Evolutionary conservation across 805 yeast species (phyloP).

Genomic region (Cyberlindnera petersonii): DNA sequence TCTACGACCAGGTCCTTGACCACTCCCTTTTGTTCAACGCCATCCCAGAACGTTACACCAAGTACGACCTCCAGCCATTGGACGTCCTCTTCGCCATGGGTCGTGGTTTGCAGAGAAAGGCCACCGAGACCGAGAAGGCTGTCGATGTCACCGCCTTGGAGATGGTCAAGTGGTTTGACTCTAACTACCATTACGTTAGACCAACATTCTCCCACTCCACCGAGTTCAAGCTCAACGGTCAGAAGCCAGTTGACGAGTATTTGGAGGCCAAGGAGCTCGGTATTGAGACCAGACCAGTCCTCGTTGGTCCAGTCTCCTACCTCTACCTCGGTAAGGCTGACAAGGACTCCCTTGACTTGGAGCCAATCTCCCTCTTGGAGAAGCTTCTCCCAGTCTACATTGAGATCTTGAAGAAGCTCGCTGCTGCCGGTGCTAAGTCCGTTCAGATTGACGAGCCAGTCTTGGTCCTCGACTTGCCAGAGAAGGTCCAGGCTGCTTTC

Average conservation of each 20-base stretch:
- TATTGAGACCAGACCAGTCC: constrained; percentile 94
- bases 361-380: constrained; percentile 85
- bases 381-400: constrained; percentile 91
- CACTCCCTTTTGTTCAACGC: constrained; percentile 89
- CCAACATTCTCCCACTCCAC: constrained; percentile 97
- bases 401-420: constrained; percentile 81
- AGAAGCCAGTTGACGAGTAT: constrained; percentile 96
- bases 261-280: constrained; percentile 97
- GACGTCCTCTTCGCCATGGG: constrained; percentile 99
- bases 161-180: constrained; percentile 99
- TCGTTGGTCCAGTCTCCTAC: constrained; percentile 96
- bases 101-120: constrained; percentile 98
- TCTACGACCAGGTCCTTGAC: constrained; percentile 96
- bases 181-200: constrained; percentile 99
- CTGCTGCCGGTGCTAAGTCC: constrained; percentile 89
- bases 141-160: constrained; percentile 98
- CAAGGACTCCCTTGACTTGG: constrained; percentile 93
- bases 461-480: constrained; percentile 89
- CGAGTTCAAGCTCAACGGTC: constrained; percentile 91
- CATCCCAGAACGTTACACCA: constrained; percentile 94
- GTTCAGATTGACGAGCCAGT: constrained; percentile 98
- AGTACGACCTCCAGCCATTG: constrained; percentile 81
- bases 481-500: constrained; percentile 78
- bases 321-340: constrained; percentile 95
- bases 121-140: constrained; percentile 79